Conservation (phyloP, 2,329 filamentous ascomycete species). For the Samsoniella hepiali region DNA sequence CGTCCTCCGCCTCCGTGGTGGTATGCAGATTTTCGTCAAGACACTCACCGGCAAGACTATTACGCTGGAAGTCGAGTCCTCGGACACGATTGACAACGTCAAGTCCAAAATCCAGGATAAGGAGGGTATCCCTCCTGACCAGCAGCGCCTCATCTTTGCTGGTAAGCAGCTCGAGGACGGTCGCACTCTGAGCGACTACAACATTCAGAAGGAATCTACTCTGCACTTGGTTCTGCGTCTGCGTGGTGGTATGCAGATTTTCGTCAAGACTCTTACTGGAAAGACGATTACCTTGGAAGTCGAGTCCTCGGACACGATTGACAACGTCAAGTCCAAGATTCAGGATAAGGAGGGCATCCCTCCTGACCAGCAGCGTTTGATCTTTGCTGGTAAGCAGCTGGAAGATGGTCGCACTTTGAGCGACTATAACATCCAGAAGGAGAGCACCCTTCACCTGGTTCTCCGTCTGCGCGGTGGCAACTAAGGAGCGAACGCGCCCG, state of each 20-base stretch:
- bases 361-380: slow-evolving; percentile 91
- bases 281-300: slow-evolving; percentile 95
- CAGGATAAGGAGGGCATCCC: slow-evolving; percentile 98
- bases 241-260: slow-evolving; percentile 75
- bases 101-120: slow-evolving; percentile 93
- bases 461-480: slow-evolving; percentile 84
- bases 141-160: slow-evolving; percentile 64
- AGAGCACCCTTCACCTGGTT: slow-evolving; percentile 80
- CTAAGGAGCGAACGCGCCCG: slow-evolving; percentile 32
- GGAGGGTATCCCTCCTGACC: slow-evolving; percentile 90
- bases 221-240: slow-evolving; percentile 78
- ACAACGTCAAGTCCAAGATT: slow-evolving; percentile 97
- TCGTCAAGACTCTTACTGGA: slow-evolving; percentile 82
- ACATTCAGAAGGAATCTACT: slow-evolving; percentile 90
- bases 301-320: slow-evolving; percentile 86
- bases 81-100: slow-evolving; percentile 74
- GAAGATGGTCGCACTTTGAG: slow-evolving; percentile 87
- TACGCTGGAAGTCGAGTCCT: slow-evolving; percentile 63
- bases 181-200: slow-evolving; percentile 89
- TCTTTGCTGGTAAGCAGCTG: slow-evolving; percentile 94
- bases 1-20: slow-evolving; percentile 82
- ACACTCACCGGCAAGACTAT: slow-evolving; percentile 91
- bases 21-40: slow-evolving; percentile 88
- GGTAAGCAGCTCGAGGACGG: slow-evolving; percentile 72
- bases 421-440: slow-evolving; percentile 97